Evolutionary conservation across 768 basidiomycete genomes (phyloP).

Genomic region (Clathrus columnatus): DNA sequence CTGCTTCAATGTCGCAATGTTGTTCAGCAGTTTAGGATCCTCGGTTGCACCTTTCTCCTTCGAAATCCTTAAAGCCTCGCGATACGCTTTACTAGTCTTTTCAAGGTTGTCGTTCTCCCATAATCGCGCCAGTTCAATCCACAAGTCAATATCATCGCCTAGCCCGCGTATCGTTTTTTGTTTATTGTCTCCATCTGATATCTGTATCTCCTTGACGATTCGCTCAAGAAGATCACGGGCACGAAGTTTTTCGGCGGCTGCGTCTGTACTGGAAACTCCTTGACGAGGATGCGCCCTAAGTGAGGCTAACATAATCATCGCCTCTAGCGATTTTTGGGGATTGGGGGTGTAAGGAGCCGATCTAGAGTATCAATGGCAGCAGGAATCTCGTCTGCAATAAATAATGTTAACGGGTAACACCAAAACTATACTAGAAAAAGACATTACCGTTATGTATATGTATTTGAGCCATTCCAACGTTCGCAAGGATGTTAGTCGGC

Average conservation of each 20-base stretch:
- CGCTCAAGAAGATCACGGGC: conserved; percentile 81
- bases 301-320: conserved; percentile 81
- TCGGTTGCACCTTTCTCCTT: conserved; percentile 32
- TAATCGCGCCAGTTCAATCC: conserved; percentile 80
- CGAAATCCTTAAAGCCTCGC: conserved; percentile 62
- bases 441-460: conserved; percentile 72
- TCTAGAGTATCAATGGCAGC: conserved; percentile 84
- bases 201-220: conserved; percentile 55
- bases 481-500: conserved; percentile 67
- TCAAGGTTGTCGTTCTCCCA: conserved; percentile 81
- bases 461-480: conserved; percentile 80
- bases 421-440: background rate
- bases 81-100: conserved; percentile 61
- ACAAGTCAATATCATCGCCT: conserved; percentile 76
- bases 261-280: conserved; percentile 64
- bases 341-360: conserved; percentile 62
- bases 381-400: conserved; percentile 60
- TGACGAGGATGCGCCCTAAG: conserved; percentile 78
- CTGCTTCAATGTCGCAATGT: conserved; percentile 69
- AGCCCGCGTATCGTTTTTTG: conserved; percentile 41
- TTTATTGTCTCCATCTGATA: conserved; percentile 37
- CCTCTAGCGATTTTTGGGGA: conserved; percentile 65
- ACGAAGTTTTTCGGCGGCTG: conserved; percentile 63
- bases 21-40: conserved; percentile 70
- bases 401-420: too few relatives aligned